Evolutionary conservation across 202 grass and related monocot genomes (phyloP).

Genomic region (Panicum virgatum): DNA sequence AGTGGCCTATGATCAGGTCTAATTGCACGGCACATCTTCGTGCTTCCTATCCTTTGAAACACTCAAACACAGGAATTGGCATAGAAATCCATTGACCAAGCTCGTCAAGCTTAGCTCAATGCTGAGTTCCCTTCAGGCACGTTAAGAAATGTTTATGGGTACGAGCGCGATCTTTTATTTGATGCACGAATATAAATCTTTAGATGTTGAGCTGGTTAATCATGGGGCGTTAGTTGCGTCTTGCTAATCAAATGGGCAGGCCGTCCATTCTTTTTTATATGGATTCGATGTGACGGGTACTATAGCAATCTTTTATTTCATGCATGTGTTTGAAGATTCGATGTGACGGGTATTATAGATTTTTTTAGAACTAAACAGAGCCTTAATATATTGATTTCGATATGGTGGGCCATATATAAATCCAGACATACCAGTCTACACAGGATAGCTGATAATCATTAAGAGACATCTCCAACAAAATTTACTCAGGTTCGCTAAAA

Average conservation of each 20-base stretch:
- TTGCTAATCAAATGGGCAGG: conserved; percentile 9
- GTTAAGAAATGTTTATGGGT: background rate
- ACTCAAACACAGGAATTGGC: conserved; percentile 15
- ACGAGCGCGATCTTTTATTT: conserved; percentile 37
- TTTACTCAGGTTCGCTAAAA: too few species aligned
- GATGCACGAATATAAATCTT: conserved; percentile 11
- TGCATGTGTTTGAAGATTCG: too few species aligned
- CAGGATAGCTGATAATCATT: too few species aligned
- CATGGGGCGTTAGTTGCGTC: conserved; percentile 15
- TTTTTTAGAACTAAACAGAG: too few species aligned
- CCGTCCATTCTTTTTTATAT: background rate
- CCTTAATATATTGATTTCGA: too few species aligned
- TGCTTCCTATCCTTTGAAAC: background rate
- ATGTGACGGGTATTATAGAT: too few species aligned
- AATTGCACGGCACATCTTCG: background rate
- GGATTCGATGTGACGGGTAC: too few species aligned
- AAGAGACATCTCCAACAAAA: too few species aligned
- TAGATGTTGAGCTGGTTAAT: conserved; percentile 36
- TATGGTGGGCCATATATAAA: too few species aligned
- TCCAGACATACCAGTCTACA: too few species aligned
- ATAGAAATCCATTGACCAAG: conserved; percentile 42
- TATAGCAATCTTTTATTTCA: too few species aligned
- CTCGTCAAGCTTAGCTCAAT: background rate
- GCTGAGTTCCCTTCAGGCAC: background rate
- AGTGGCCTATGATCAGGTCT: too few species aligned